Percentiles rank a stretch among this genome's conserved stretches.
Evolutionary conservation across 192 early-diverging fungal genomes (phyloP).

Genomic region (Umbelopsis vinacea): DNA sequence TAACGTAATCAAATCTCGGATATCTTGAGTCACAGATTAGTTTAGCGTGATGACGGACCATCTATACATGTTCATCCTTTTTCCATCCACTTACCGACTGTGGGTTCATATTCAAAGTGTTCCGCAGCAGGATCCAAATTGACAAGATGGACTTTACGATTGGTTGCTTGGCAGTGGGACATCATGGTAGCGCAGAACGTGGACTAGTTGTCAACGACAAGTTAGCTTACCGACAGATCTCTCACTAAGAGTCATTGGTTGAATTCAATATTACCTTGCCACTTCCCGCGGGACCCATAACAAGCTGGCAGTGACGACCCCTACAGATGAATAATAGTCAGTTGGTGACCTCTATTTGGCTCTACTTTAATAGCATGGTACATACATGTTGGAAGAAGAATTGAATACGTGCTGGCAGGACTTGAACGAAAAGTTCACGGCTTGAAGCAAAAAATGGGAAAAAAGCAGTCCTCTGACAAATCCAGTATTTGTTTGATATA

Average conservation of each 20-base stretch:
- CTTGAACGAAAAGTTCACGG: background rate
- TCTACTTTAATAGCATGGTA: too few species aligned
- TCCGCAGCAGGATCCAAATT: slow-evolving; percentile 99
- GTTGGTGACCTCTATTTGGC: background rate
- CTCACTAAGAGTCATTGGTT: background rate
- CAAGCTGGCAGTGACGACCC: slow-evolving; percentile 88
- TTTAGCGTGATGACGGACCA: slow-evolving; percentile 1
- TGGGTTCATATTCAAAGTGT: slow-evolving; percentile 90
- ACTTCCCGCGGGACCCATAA: slow-evolving; percentile 95
- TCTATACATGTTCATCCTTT: slow-evolving; percentile 28
- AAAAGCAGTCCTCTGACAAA: slow-evolving; percentile 16
- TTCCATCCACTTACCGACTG: slow-evolving; percentile 59
- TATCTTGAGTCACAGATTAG: slow-evolving; percentile 57
- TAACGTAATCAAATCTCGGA: slow-evolving; percentile 94
- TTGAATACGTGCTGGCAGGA: background rate
- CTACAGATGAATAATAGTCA: background rate
- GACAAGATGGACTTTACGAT: slow-evolving; percentile 86
- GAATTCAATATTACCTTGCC: slow-evolving; percentile 66
- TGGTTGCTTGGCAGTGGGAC: slow-evolving; percentile 87
- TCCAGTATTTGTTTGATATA: background rate
- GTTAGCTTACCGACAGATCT: background rate
- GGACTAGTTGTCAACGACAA: slow-evolving; percentile 53
- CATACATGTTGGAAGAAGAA: too few species aligned
- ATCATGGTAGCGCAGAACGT: slow-evolving; percentile 97
- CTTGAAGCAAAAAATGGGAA: background rate